These are phyloP conservation scores for Tuctoria greenei DNA, from an alignment of 176 grass and related monocot genomes.

Conservation along the genomic window DNA sequence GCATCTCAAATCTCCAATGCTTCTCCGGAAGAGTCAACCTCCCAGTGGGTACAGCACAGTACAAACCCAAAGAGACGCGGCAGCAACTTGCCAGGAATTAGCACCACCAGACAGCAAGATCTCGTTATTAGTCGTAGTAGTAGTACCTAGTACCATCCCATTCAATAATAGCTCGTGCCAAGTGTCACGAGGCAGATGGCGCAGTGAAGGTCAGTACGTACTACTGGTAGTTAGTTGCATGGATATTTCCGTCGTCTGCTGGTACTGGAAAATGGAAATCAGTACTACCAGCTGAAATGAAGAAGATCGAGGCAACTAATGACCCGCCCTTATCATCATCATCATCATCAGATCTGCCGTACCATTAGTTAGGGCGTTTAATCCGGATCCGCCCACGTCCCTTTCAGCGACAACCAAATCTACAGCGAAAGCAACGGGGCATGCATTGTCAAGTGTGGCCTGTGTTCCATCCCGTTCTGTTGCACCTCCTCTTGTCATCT, in stretches of 20 bases:
- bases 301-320: constrained; percentile 1
- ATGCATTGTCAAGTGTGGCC: constrained; percentile 31
- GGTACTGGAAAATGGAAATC: not conserved
- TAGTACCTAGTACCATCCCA: constrained; percentile 6
- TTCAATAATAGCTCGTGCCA: constrained; percentile 12
- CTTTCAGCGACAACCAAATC: constrained; percentile 18
- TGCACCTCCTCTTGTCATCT: not conserved
- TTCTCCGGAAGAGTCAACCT: constrained; percentile 34
- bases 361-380: constrained; percentile 15
- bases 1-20: constrained; percentile 7
- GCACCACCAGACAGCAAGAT: constrained; percentile 18
- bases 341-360: constrained; percentile 7
- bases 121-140: not conserved
- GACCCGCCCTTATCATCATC: not conserved
- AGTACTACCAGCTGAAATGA: not conserved
- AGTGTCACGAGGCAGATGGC: constrained; percentile 7
- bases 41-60: constrained; percentile 1
- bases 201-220: not conserved
- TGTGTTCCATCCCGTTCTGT: constrained; percentile 1
- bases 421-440: not conserved
- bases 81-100: constrained; percentile 24
- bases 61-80: not conserved
- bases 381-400: constrained; percentile 5
- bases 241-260: constrained; percentile 19
- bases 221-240: not conserved